These are phyloP conservation scores for Aurinia saxatilis DNA, from an alignment of 345 rosid genomes.

Conservation along the genomic window DNA sequence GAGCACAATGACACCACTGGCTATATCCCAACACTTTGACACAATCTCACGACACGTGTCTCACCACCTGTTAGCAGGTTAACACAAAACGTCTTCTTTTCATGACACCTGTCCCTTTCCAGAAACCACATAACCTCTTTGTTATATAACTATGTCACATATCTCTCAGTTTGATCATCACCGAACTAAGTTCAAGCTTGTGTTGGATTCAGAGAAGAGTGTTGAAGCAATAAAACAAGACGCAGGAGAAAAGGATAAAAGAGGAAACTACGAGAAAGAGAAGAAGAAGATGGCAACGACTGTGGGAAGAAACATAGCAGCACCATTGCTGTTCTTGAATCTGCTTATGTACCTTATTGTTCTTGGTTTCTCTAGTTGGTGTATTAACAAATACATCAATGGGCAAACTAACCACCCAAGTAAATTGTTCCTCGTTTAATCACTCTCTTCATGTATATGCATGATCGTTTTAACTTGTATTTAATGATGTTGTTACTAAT, in stretches of 20 bases:
- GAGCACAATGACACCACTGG: conserved; percentile 23
- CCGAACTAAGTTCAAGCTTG: neutral
- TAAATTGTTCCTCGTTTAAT: too few relatives aligned
- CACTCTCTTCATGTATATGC: neutral
- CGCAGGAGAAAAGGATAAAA: neutral
- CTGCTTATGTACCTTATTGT: conserved; percentile 68
- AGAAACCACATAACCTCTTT: neutral
- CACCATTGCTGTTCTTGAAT: conserved; percentile 85
- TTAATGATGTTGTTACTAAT: neutral
- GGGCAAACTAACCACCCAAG: conserved; percentile 82
- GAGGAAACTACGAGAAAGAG: neutral
- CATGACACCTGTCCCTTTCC: conserved; percentile 22
- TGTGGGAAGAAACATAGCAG: conserved; percentile 78
- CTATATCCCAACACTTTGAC: conserved; percentile 20
- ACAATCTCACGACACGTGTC: conserved; percentile 32
- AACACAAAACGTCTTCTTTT: conserved; percentile 5
- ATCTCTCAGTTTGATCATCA: neutral
- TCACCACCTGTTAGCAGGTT: conserved; percentile 40
- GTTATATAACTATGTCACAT: conserved; percentile 11
- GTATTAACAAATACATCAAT: conserved; percentile 59
- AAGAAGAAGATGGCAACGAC: conserved; percentile 45
- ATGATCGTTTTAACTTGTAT: neutral
- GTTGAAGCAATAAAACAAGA: neutral
- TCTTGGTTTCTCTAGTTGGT: conserved; percentile 85
- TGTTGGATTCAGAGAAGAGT: neutral